Evolutionary conservation across 345 rosid species (phyloP).

Genomic region (Moricandia arvensis): DNA sequence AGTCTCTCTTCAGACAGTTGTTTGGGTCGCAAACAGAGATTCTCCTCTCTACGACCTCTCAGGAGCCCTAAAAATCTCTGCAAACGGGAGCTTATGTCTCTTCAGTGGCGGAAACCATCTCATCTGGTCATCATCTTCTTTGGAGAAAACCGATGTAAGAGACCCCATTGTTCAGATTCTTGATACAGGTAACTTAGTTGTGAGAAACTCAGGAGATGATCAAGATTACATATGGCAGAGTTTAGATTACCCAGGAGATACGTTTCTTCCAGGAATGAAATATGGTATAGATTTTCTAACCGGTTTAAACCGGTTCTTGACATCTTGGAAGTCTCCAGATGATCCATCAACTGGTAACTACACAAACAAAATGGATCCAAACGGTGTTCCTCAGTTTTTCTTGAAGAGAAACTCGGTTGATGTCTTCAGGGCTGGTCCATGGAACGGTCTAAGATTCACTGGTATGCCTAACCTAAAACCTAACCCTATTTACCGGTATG

Average conservation of each 20-base stretch:
- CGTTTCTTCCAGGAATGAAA: constrained; percentile 74
- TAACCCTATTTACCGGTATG: constrained; percentile 47
- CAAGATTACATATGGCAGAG: constrained; percentile 69
- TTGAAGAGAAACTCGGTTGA: constrained; percentile 35
- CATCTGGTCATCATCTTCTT: constrained; percentile 58
- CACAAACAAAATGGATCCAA: constrained; percentile 54
- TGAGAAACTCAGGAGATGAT: constrained; percentile 42
- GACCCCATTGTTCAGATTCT: constrained; percentile 55
- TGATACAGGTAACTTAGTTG: constrained; percentile 68
- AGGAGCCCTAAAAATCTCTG: constrained; percentile 43
- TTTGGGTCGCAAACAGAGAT: constrained; percentile 75
- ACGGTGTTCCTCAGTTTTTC: constrained; percentile 73
- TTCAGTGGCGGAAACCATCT: constrained; percentile 31
- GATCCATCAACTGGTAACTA: constrained; percentile 73
- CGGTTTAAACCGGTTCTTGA: constrained; percentile 53
- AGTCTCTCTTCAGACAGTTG: constrained; percentile 37
- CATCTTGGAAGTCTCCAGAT: constrained; percentile 57
- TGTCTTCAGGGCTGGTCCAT: constrained; percentile 60
- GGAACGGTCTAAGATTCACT: constrained; percentile 61
- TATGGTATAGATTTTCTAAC: constrained; percentile 61
- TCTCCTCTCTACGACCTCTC: constrained; percentile 61
- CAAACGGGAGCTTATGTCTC: constrained; percentile 38
- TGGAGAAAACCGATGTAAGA: background rate
- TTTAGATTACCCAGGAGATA: constrained; percentile 78
- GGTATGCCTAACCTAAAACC: constrained; percentile 38